phyloP scores from a whole-genome alignment of 129 eudicot species.

The Scalesia atractyloides region DNA sequence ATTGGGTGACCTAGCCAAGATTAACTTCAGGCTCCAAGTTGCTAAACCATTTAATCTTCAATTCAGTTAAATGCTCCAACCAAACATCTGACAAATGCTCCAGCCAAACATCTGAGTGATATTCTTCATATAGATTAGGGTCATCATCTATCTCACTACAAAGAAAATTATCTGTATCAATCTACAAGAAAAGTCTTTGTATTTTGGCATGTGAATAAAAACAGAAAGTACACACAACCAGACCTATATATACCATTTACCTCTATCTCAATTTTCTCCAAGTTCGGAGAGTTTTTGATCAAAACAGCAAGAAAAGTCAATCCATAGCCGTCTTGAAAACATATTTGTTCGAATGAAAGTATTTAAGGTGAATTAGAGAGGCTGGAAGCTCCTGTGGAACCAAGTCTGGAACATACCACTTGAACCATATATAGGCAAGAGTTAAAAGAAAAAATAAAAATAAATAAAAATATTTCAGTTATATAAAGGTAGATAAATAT shows the following conservation, averaged over 20 bases:
- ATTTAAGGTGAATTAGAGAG: slow-evolving; percentile 17
- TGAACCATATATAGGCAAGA: neutral
- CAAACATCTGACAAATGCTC: slow-evolving; percentile 3
- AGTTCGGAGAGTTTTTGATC: slow-evolving; percentile 1
- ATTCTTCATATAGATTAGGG: neutral
- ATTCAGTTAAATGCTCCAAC: slow-evolving; percentile 8
- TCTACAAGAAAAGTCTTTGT: neutral
- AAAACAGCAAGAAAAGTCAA: neutral
- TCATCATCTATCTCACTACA: neutral
- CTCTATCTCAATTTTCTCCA: slow-evolving; percentile 4
- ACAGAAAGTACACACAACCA: neutral
- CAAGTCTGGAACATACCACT: neutral
- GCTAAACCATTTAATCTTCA: neutral
- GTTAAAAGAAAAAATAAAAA: too few species aligned
- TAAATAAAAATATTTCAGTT: neutral
- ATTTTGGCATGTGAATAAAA: neutral
- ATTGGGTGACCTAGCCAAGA: slow-evolving; percentile 16
- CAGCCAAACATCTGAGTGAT: neutral
- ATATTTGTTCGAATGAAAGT: neutral
- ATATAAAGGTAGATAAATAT: neutral
- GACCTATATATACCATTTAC: neutral
- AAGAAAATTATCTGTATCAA: neutral
- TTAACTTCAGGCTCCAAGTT: slow-evolving; percentile 4
- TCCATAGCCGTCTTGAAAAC: neutral
- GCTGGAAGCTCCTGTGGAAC: slow-evolving; percentile 4